These are phyloP conservation scores for Globisporangium polare DNA, from an alignment of 352 stramenopile genomes.

Conservation along the genomic window DNA sequence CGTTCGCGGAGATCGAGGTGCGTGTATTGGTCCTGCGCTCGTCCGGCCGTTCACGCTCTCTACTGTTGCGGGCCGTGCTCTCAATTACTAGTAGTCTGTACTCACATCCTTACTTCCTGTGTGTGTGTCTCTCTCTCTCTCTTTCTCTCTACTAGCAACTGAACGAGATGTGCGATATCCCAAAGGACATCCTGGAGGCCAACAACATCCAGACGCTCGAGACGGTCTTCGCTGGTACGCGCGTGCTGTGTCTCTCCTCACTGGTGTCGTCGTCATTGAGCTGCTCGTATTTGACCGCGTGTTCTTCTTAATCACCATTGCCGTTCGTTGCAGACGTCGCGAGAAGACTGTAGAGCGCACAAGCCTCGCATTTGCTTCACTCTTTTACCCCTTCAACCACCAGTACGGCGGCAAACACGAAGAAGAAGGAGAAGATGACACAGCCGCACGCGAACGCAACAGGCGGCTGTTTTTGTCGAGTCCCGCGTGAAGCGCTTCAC, in stretches of 20 bases:
- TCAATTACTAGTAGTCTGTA: background rate
- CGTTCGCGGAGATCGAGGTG: constrained; percentile 81
- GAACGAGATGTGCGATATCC: constrained; percentile 81
- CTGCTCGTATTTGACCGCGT: background rate
- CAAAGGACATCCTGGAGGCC: constrained; percentile 63
- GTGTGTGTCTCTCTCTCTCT: too few relatives aligned
- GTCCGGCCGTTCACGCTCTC: background rate
- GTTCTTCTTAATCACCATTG: background rate
- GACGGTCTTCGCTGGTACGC: constrained; percentile 65
- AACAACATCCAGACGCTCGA: constrained; percentile 77
- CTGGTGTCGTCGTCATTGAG: background rate
- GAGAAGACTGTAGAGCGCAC: constrained; percentile 11
- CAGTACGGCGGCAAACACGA: background rate
- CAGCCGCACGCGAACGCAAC: background rate
- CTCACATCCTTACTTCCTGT: background rate
- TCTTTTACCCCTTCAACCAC: background rate
- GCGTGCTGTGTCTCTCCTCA: background rate
- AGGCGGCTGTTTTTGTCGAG: constrained; percentile 4
- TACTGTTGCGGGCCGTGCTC: background rate
- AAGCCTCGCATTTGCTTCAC: background rate
- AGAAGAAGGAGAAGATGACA: constrained; percentile 5
- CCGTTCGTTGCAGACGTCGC: constrained; percentile 10
- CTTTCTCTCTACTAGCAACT: constrained; percentile 38
- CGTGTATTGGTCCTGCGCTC: background rate
- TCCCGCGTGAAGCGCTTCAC: constrained; percentile 1